Base-by-base conservation (phyloP, 2,329 filamentous ascomycete genomes). In the Penicillium griseofulvum region DNA sequence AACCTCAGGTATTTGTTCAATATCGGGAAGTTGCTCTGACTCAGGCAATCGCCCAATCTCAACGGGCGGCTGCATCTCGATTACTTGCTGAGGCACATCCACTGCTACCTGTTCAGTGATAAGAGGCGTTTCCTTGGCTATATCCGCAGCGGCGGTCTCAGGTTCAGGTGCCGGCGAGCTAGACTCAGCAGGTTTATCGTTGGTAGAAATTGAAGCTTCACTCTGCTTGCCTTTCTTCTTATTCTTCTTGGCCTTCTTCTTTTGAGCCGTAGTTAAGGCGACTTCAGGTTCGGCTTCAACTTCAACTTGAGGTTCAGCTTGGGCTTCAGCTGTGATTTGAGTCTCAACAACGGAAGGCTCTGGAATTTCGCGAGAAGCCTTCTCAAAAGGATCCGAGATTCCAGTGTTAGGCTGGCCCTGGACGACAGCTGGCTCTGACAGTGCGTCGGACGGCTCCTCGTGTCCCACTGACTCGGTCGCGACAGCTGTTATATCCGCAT, bases 201-300 rank as follows among this genome's bases (percentile, higher is more conserved):
- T 54, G 4, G 62, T 57, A 19, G 42, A 28, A 33, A 57, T 17
- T 12, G 56, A 59, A 44, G 54, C 50, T 29, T 58, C 34, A 48
- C 54, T 58, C 37, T 65, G 55, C 43, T 61, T 62, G 24, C 52
- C 50, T 56, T 64, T 65, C 56, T 65, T 64, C 46, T 64, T 63
- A 34, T 62, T 66, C 56, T 77, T 78, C 65, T 76, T 76, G 16
- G 65, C 65, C 56, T 73, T 76, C 54, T 68, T 72, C 57, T 65
- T 67, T 39, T 65, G 59, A 0, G 63, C 58, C 5, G 63, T 29
- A 5, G 62, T 65, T 53, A 65, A 45, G 17, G 54, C 43, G 5
- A 51, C 52, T 38, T 64, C 61, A 34, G 58, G 28, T 39, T 63
- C 58, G 14, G 54, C 36, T 22, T 57, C 59, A 24, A 31, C 34